These are phyloP conservation scores for Saitozyma podzolica DNA, from an alignment of 768 basidiomycete genomes.

Conservation along the genomic window DNA sequence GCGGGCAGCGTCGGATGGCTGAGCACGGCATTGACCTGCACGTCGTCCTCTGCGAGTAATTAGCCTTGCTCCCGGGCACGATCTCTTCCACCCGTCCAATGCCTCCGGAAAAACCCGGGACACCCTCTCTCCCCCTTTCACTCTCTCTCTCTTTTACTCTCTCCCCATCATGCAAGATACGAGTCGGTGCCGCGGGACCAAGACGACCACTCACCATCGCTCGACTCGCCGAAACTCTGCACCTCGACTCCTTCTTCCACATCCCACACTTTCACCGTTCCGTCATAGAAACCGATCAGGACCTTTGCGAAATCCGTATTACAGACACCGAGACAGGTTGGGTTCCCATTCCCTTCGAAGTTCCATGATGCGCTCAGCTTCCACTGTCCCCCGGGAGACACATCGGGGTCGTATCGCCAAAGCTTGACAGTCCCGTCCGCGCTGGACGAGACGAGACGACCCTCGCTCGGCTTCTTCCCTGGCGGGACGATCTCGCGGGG, in stretches of 20 bases:
- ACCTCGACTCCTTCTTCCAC: constrained; percentile 56
- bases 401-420: constrained; percentile 65
- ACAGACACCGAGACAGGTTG: constrained; percentile 79
- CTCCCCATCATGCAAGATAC: no score
- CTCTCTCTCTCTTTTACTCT: no score
- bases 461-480: constrained; percentile 54
- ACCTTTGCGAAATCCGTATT: constrained; percentile 78
- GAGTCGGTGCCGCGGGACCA: no score
- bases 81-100: background rate
- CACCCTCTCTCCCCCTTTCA: no score
- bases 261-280: constrained; percentile 85
- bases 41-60: constrained; percentile 1
- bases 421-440: constrained; percentile 91
- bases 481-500: constrained; percentile 55
- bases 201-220: constrained; percentile 49
- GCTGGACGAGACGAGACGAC: constrained; percentile 78
- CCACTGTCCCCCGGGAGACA: constrained; percentile 56
- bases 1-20: constrained; percentile 85
- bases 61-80: background rate
- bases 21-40: constrained; percentile 42
- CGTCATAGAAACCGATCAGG: constrained; percentile 85
- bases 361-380: constrained; percentile 46
- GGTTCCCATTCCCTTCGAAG: constrained; percentile 56
- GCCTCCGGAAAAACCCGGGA: no score
- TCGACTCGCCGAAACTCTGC: constrained; percentile 59